phyloP scores from a whole-genome alignment of 257 asterid species.

The Petunia axillaris region DNA sequence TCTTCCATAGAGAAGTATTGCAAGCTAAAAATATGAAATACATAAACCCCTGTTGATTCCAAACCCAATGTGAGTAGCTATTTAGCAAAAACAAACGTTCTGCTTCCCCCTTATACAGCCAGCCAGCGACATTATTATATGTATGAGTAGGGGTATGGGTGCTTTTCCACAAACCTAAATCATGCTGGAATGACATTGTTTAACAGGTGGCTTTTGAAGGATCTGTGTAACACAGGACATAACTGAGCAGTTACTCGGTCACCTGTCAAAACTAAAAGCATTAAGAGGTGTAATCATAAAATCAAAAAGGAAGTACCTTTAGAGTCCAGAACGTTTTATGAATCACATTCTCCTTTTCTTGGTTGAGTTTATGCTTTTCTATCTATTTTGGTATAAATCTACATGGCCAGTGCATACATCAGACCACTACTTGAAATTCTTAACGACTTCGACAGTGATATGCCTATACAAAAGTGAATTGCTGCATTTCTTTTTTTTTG shows the following conservation, averaged over 20 bases:
- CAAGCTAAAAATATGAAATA: slow-evolving; percentile 3
- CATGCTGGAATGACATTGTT: slow-evolving; percentile 13
- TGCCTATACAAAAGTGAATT: slow-evolving; percentile 18
- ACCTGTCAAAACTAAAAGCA: not conserved
- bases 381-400: not conserved
- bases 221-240: not conserved
- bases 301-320: not conserved
- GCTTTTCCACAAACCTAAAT: slow-evolving; percentile 20
- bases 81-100: slow-evolving; percentile 16
- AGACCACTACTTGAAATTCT: not conserved
- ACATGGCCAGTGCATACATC: slow-evolving; percentile 4
- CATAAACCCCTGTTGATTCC: not conserved
- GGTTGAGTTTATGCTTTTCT: slow-evolving; percentile 1
- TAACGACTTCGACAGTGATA: slow-evolving; percentile 28
- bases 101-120: slow-evolving; percentile 18
- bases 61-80: not conserved
- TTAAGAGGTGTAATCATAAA: not conserved
- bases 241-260: not conserved
- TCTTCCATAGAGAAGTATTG: not conserved
- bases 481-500: slow-evolving; percentile 27
- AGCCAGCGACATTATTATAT: not conserved
- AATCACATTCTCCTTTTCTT: not conserved
- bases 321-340: not conserved
- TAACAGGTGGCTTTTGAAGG: slow-evolving; percentile 18
- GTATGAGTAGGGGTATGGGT: not conserved